phyloP scores from a whole-genome alignment of 225 moss, liverwort and hornwort species.

The Lunularia cruciata region DNA sequence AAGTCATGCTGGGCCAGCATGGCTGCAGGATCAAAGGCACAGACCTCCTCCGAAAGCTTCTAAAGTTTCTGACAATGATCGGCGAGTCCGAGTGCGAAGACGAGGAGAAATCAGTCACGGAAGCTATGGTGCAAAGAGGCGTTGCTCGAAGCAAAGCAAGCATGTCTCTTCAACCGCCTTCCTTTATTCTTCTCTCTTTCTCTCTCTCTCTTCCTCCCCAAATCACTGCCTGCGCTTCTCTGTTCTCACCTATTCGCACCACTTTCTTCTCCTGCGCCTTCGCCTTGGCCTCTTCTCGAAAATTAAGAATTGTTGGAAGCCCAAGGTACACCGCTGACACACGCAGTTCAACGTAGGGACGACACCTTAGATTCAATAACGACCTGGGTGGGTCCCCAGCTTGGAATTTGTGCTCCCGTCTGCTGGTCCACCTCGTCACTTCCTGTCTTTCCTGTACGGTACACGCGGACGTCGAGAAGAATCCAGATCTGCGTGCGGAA shows the following conservation, averaged over 20 bases:
- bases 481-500: too few relatives aligned
- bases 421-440: too few relatives aligned
- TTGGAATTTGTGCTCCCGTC: too few relatives aligned
- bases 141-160: constrained; percentile 25
- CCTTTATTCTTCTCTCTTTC: not conserved
- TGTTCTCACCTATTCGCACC: not conserved
- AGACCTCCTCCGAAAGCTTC: too few relatives aligned
- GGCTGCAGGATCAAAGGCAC: not conserved
- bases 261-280: not conserved
- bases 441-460: too few relatives aligned
- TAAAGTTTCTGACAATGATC: not conserved
- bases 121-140: constrained; percentile 6
- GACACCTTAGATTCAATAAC: too few relatives aligned
- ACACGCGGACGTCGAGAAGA: too few relatives aligned
- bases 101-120: too few relatives aligned
- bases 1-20: constrained; percentile 38
- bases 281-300: not conserved
- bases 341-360: not conserved
- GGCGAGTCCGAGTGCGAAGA: not conserved
- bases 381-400: too few relatives aligned
- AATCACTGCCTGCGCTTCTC: not conserved
- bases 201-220: not conserved
- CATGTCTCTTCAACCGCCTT: constrained; percentile 28
- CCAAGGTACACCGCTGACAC: too few relatives aligned
- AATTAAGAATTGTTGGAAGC: too few relatives aligned